Base-by-base conservation (phyloP, 1,139 yeast species). In the Debaryomyces subglobosus region DNA sequence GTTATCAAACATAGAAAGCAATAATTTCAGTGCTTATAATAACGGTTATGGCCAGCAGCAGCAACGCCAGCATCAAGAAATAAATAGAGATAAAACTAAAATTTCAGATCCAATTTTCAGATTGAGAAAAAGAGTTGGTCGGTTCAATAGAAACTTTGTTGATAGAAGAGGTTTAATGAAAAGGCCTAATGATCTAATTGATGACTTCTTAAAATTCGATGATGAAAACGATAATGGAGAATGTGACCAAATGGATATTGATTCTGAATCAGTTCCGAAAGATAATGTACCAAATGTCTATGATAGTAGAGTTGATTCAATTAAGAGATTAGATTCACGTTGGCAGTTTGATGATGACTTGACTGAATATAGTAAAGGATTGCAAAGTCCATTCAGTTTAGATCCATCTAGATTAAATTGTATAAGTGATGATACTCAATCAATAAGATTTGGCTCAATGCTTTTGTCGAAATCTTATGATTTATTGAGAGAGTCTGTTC, bases 381-480 rank as follows among this genome's bases (percentile, higher is more conserved):
- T 72, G 24, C 62, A 68, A 53, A 74, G 74, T 45, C 86, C 86
- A 45, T 79, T 86, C 53, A 78, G 86, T 52, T 78, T 92, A 48
- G 85, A 81, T 61, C 86, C 86, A 1, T 79, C 85, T 0, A 78
- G 82, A 49, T 75, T 91, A 58, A 92, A 91, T 61, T 87, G 89
- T 53, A 89, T 91, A 44, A 83, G 92, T 18, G 88, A 86, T 49
- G 95, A 86, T 48, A 91, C 97, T 0, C 97, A 91, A 67, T 85
- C 89, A 0, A 89, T 92, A 33, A 76, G 97, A 53, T 91, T 92
- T 67, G 97, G 97, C 5, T 84, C 96, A 4, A 90, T 91, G 97
- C 69, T 92, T 39, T 74, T 91, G 43, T 84, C 95, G 4, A 92
- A 92, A 65, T 86, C 97, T 0, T 89, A 88, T 62, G 97, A 87